Conservation (phyloP, 1,139 yeast genomes). For the Oligophagozyma castellii region DNA sequence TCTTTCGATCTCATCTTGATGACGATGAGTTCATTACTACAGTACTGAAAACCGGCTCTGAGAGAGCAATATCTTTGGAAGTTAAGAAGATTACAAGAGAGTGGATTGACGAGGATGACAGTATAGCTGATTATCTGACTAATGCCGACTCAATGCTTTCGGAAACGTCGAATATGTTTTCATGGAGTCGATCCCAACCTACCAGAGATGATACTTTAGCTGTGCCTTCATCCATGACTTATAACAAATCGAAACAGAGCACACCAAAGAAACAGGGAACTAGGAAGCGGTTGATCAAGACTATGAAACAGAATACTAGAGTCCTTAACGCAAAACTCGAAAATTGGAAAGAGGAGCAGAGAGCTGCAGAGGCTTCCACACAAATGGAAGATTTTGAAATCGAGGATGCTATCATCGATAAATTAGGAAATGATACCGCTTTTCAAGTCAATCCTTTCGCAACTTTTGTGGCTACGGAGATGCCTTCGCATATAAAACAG, state of each 20-base stretch:
- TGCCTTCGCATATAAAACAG: slow-evolving; percentile 12
- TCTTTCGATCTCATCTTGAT: slow-evolving; percentile 4
- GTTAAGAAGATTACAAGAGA: slow-evolving; percentile 6
- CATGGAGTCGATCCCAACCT: slow-evolving; percentile 14
- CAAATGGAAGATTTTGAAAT: too few species aligned
- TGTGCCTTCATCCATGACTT: too few species aligned
- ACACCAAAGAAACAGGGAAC: slow-evolving; percentile 3
- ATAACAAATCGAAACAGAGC: too few species aligned
- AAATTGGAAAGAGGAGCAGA: background rate
- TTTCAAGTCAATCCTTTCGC: slow-evolving; percentile 22
- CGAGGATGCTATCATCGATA: slow-evolving; percentile 3
- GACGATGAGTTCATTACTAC: slow-evolving; percentile 2
- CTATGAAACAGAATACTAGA: slow-evolving; percentile 5
- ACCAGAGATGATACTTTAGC: background rate
- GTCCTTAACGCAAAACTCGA: slow-evolving; percentile 1
- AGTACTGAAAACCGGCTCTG: slow-evolving; percentile 1
- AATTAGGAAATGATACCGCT: slow-evolving; percentile 5
- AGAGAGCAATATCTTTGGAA: too few species aligned
- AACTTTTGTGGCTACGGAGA: slow-evolving; percentile 15
- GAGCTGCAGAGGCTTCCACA: too few species aligned
- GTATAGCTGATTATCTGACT: slow-evolving; percentile 5
- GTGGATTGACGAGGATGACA: slow-evolving; percentile 16
- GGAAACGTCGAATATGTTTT: slow-evolving; percentile 16
- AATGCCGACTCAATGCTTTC: slow-evolving; percentile 7
- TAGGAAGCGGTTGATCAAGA: slow-evolving; percentile 8